Base-by-base conservation (phyloP, 1,284 basidiomycete genomes). In the Cerioporus squamosus region DNA sequence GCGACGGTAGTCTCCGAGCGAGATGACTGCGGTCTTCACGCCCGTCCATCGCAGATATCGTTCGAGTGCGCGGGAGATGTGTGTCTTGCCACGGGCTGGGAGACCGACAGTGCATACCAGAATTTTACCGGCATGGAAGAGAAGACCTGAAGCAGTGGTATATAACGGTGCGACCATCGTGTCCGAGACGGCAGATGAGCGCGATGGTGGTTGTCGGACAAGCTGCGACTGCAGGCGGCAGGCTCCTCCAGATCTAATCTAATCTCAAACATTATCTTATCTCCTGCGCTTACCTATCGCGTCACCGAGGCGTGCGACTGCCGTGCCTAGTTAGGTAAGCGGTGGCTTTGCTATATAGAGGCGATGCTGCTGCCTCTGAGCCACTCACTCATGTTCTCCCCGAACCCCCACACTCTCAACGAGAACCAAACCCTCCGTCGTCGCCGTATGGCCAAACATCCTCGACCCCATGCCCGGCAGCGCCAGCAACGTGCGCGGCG, bases 31-130 rank as follows among this genome's bases (percentile, higher is more conserved):
- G 0, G 94, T 97, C 75, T 97, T 97, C 62, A 99, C 93, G 43
- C 97, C 97, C 70, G 96, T 92, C 97, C 97, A 99, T 69, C 94
- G 85, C 1, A 99, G 84, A 75, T 99, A 99, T 23, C 97, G 88
- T 73, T 99, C 96, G 29, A 99, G 84, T 18, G 97, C 90, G 53
- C 97, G 87, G 1, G 95, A 96, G 57, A 99, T 93, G 74, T 99
- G 97, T 0, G 96, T 98, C 78, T 98, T 98, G 46, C 96, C 96
- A 52, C 96, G 85, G 5, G 94, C 94, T 24, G 95, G 96, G 1
- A 98, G 81, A 17, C 95, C 96, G 60, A 98, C 91, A 14, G 95
- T 94, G 57, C 95, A 81, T 53, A 98, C 91, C 17, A 97, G 81
- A 70, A 98, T 97, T 75, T 97, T 94, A 69, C 95, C 96, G 10